Conservation (phyloP, 306 rosid species). For the Cicer judaicum region DNA sequence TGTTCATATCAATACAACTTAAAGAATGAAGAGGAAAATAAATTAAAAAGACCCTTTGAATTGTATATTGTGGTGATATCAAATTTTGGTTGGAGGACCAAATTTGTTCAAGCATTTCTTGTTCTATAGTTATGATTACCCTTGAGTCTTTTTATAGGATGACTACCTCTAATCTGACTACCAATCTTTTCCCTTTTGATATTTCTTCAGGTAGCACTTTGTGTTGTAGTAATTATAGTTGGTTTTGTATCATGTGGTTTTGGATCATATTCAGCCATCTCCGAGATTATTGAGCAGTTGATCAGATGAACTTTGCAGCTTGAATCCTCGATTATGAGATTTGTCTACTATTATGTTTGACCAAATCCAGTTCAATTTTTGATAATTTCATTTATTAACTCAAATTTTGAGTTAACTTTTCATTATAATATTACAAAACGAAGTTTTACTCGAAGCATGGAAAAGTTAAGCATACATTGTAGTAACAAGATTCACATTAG, state of each 20-base stretch:
- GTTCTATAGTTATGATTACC: too few species aligned
- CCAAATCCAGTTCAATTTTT: slow-evolving; percentile 9
- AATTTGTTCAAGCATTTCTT: too few species aligned
- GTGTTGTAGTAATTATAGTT: slow-evolving; percentile 60
- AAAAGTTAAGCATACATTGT: too few species aligned
- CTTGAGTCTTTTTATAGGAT: neutral
- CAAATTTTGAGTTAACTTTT: slow-evolving; percentile 6
- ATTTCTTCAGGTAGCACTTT: slow-evolving; percentile 56
- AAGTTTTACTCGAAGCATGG: too few species aligned
- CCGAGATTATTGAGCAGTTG: slow-evolving; percentile 58
- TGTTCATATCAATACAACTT: neutral
- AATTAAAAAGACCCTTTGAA: neutral
- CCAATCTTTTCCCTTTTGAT: neutral
- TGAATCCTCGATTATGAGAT: slow-evolving; percentile 4
- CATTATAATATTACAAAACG: too few species aligned
- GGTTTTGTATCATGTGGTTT: slow-evolving; percentile 56
- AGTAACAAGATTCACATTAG: too few species aligned
- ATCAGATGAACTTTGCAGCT: slow-evolving; percentile 45
- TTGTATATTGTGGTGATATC: neutral
- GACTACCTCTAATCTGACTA: neutral
- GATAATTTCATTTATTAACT: neutral
- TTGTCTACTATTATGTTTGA: slow-evolving; percentile 4
- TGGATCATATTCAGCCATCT: slow-evolving; percentile 73
- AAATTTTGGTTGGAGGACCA: neutral
- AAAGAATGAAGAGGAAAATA: neutral